Conservation (phyloP, 495 filamentous ascomycete genomes). For the Daldinia childiae region DNA sequence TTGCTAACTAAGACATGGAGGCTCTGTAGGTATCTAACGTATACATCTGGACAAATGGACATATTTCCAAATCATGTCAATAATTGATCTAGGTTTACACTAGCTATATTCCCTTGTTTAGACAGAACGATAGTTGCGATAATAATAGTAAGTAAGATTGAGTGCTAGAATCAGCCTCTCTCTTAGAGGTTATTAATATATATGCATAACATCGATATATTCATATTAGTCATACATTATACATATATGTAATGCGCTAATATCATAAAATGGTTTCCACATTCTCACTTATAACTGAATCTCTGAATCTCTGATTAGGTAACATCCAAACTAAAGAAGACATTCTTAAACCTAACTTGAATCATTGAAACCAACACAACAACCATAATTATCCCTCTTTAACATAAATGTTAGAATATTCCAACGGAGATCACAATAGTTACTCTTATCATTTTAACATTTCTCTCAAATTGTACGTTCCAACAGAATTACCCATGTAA, state of each 20-base stretch:
- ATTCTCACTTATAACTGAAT: too few species aligned
- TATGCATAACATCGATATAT: slow-evolving; percentile 14
- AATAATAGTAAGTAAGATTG: not conserved
- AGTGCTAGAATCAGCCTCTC: not conserved
- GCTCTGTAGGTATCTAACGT: too few species aligned
- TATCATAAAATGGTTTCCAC: not conserved
- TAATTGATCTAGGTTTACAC: not conserved
- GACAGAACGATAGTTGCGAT: not conserved
- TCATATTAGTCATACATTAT: slow-evolving; percentile 1
- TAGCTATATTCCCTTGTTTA: not conserved
- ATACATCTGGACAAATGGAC: not conserved
- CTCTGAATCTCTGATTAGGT: not conserved
- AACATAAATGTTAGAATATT: not conserved
- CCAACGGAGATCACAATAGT: not conserved
- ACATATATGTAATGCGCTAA: not conserved
- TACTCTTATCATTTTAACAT: not conserved
- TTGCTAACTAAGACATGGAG: not conserved
- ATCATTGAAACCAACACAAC: not conserved
- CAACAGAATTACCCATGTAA: not conserved
- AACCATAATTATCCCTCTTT: not conserved
- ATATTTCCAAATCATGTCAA: not conserved
- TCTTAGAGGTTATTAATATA: slow-evolving; percentile 1
- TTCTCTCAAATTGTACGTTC: not conserved
- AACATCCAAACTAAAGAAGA: not conserved
- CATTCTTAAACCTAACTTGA: not conserved